phyloP scores from a whole-genome alignment of 768 basidiomycete species.

The Termitomyces sp. region DNA sequence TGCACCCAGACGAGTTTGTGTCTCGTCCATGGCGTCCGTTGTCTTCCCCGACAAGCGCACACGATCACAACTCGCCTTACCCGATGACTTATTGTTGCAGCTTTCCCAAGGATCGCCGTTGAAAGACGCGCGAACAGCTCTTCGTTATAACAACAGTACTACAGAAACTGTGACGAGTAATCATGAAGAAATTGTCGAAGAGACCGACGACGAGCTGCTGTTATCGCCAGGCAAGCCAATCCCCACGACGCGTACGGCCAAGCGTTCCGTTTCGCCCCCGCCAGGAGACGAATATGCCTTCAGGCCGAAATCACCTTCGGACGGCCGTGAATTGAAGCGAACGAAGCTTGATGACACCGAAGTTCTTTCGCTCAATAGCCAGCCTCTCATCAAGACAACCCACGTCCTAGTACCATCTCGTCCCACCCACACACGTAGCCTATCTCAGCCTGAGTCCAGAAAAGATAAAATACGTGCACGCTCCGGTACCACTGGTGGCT shows the following conservation, averaged over 20 bases:
- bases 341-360: conserved; percentile 28
- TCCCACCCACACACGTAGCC: conserved; percentile 30
- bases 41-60: conserved; percentile 38
- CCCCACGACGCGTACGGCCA: conserved; percentile 24
- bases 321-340: conserved; percentile 36
- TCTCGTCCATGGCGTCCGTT: conserved; percentile 6
- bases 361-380: conserved; percentile 9
- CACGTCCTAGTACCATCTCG: conserved; percentile 14
- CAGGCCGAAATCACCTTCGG: conserved; percentile 24
- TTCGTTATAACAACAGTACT: conserved; percentile 21
- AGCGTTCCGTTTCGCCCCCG: conserved; percentile 42
- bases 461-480: conserved; percentile 24
- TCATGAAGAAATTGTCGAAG: conserved; percentile 22
- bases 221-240: conserved; percentile 40
- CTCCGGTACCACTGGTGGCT: conserved; percentile 25
- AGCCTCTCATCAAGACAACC: conserved; percentile 15
- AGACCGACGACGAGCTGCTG: conserved; percentile 47
- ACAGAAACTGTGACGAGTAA: conserved; percentile 1
- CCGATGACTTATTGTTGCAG: conserved; percentile 42
- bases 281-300: conserved; percentile 28
- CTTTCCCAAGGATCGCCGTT: conserved; percentile 49
- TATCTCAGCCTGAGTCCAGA: conserved; percentile 32
- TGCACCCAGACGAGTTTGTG: background rate
- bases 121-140: conserved; percentile 47
- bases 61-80: conserved; percentile 50